Percentiles rank a stretch among this genome's conserved stretches.
Conservation (phyloP, 2,329 filamentous ascomycete genomes). For the Sporothrix humicola region DNA sequence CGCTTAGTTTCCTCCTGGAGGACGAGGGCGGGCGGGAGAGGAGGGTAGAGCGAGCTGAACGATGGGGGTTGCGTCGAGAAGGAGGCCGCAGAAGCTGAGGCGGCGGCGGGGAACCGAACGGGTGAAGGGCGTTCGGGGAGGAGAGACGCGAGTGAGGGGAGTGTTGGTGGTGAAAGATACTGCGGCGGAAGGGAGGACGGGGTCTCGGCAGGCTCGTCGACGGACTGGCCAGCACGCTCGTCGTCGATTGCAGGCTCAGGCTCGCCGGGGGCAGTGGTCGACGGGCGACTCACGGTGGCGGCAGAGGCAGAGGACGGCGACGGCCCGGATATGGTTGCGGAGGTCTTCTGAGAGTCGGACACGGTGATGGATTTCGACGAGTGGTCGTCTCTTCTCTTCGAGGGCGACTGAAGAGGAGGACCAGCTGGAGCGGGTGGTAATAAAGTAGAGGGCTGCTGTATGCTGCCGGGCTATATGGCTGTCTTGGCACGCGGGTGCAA, state of each 20-base stretch:
- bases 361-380: conserved; percentile 32
- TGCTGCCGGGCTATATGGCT: conserved; percentile 6
- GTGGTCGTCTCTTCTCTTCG: background rate
- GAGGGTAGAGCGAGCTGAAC: conserved; percentile 64
- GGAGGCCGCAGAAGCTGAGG: conserved; percentile 12
- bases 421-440: background rate
- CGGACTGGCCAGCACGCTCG: background rate
- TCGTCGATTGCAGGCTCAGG: background rate
- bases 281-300: conserved; percentile 8
- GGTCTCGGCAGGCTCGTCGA: no score
- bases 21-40: conserved; percentile 46
- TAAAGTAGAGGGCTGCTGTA: background rate
- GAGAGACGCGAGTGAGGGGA: background rate
- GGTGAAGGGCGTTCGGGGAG: background rate
- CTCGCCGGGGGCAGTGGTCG: conserved; percentile 14
- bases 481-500: conserved; percentile 3
- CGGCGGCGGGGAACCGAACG: background rate
- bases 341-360: conserved; percentile 35
- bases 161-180: background rate
- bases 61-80: conserved; percentile 54
- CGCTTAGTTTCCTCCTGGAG: conserved; percentile 77
- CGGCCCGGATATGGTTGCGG: conserved; percentile 27
- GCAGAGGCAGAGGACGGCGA: conserved; percentile 27
- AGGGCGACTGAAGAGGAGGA: background rate
- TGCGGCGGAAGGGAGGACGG: background rate